Base-by-base conservation (phyloP, 2,329 filamentous ascomycete genomes). In the Penicillium sp. region DNA sequence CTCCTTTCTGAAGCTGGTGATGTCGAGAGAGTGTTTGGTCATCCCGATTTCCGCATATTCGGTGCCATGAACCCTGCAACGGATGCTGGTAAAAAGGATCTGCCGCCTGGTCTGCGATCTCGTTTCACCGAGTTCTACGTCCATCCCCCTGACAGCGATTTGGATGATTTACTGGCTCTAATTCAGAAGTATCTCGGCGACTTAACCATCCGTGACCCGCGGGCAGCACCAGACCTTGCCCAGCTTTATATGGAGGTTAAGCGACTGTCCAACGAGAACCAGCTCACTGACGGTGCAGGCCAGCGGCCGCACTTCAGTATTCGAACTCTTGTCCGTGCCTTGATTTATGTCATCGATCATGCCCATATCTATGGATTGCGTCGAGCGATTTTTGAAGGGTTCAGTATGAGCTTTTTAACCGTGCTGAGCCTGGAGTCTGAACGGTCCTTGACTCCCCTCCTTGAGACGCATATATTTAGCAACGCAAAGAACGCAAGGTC, bases 31-130 rank as follows among this genome's bases (percentile, higher is more conserved):
- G 83, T 98, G 23, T 77, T 83, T 45, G 93, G 90, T 1, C 91
- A 98, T 64, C 84, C 88, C 0, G 83, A 95, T 50, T 98, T 99
- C 64, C 83, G 93, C 26, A 86, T 99, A 10, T 98, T 99, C 60
- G 94, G 87, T 36, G 93, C 94, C 18, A 99, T 99, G 93, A 99
- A 99, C 59, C 93, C 93, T 19, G 93, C 93, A 4, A 98, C 93
- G 3, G 93, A 99, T 70, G 83, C 96, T 40, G 93, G 94, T 45
- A 99, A 98, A 69, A 84, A 91, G 40, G 93, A 98, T 64, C 72
- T 99, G 11, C 89, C 91, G 0, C 81, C 87, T 39, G 90, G 91
- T 1, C 80, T 97, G 29, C 78, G 91, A 39, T 94, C 90, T 7
- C 80, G 90, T 33, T 99, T 99, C 60, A 97, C 93, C 0, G 93